These are phyloP conservation scores for Oryza rufipogon DNA, from an alignment of 176 grass and related monocot species.

Conservation along the genomic window DNA sequence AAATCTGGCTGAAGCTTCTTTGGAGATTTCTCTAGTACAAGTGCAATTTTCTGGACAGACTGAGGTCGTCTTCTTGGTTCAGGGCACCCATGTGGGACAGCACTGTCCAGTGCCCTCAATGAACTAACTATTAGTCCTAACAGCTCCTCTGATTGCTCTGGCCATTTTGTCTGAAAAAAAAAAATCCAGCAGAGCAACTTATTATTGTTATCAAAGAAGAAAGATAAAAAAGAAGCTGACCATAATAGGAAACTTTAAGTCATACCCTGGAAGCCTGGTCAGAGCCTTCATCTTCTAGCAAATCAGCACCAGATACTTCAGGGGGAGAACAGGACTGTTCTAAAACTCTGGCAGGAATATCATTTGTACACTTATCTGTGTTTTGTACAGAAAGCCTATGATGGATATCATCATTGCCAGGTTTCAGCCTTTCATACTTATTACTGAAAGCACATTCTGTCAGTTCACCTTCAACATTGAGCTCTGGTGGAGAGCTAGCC, in stretches of 20 bases:
- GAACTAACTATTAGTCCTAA: conserved; percentile 91
- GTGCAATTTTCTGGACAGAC: conserved; percentile 73
- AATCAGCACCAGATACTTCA: conserved; percentile 50
- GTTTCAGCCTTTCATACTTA: conserved; percentile 44
- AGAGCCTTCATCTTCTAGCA: conserved; percentile 53
- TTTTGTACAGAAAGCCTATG: conserved; percentile 40
- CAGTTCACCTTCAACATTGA: conserved; percentile 49
- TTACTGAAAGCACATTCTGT: conserved; percentile 50
- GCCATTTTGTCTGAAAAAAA: conserved; percentile 82
- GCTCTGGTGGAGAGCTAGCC: conserved; percentile 59
- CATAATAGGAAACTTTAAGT: conserved; percentile 32
- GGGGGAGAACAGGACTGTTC: conserved; percentile 51
- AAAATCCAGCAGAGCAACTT: conserved; percentile 5
- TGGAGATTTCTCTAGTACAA: conserved; percentile 85
- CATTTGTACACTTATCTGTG: conserved; percentile 49
- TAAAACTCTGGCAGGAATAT: conserved; percentile 41
- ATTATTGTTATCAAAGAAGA: conserved; percentile 41
- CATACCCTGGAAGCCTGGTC: conserved; percentile 56
- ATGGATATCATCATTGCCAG: conserved; percentile 43
- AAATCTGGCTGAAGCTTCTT: conserved; percentile 83
- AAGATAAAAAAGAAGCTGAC: conserved; percentile 25
- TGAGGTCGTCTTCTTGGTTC: conserved; percentile 70
- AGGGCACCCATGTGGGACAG: conserved; percentile 72
- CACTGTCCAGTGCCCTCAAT: conserved; percentile 70
- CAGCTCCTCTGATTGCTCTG: conserved; percentile 82